Percentiles rank a stretch among this genome's conserved stretches.
Evolutionary conservation across 2,329 filamentous ascomycete species (phyloP).

Genomic region (Phoma herbarum): DNA sequence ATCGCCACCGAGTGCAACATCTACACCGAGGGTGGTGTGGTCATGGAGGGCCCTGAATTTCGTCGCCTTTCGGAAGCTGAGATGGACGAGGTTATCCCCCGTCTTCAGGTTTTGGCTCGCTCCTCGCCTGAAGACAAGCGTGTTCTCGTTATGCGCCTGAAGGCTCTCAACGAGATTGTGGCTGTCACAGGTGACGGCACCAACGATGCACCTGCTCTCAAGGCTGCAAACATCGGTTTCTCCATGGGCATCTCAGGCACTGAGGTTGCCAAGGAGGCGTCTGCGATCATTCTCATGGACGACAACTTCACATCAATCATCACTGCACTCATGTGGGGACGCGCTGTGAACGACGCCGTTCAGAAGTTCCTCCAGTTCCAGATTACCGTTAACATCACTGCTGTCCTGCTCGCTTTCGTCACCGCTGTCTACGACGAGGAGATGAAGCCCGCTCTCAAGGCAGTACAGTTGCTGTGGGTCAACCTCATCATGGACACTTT

Average conservation of each 20-base stretch:
- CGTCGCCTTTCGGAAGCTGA: conserved; percentile 79
- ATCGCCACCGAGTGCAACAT: conserved; percentile 96
- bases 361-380: conserved; percentile 97
- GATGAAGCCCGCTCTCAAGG: conserved; percentile 96
- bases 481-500: conserved; percentile 97
- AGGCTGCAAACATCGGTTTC: conserved; percentile 97
- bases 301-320: conserved; percentile 99
- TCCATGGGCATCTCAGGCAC: conserved; percentile 93
- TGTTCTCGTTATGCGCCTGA: conserved; percentile 90
- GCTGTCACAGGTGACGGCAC: conserved; percentile 98
- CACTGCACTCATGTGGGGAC: conserved; percentile 90
- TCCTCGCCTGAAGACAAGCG: conserved; percentile 98
- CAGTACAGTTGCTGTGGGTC: conserved; percentile 96
- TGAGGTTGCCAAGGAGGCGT: conserved; percentile 92
- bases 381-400: conserved; percentile 97
- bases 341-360: conserved; percentile 98
- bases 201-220: conserved; percentile 94
- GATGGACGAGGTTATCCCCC: conserved; percentile 81
- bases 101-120: conserved; percentile 87
- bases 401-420: conserved; percentile 96
- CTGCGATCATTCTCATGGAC: conserved; percentile 96
- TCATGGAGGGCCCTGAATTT: conserved; percentile 87
- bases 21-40: conserved; percentile 79
- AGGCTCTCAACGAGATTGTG: conserved; percentile 88
- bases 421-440: conserved; percentile 81